Base-by-base conservation (phyloP, 106 monocot species). In the Posidonia australis region DNA sequence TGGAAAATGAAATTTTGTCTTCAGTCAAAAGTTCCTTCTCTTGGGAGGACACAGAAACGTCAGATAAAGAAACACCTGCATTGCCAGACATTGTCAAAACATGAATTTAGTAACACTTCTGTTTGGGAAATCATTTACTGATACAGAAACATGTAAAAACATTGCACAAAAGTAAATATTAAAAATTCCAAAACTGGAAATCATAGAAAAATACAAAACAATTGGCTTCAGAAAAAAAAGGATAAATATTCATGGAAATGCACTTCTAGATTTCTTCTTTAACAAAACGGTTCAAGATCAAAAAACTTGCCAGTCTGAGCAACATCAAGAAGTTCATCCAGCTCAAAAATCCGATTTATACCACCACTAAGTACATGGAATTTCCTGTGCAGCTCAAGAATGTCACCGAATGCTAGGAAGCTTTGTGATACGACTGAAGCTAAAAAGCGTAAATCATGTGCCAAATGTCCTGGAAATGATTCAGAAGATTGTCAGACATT, bases 391-490 rank as follows among this genome's bases (percentile, higher is more conserved):
- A 98, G 71, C 75, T 98, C 96, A 73, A 98, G 90, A 75, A 98
- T 98, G 68, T 98, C 96, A 54, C 96, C 96, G 77, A 98, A 98
- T 58, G 96, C 90, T 22, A 98, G 70, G 73, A 90, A 98, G 44
- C 96, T 90, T 63, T 98, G 96, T 67, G 96, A 87, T 23, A 90
- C 96, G 21, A 90, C 85, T 54, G 87, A 98, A 56, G 96, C 90
- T 58, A 90, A 79, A 83, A 83, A 98, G 23, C 90, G 90, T 51
- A 98, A 52, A 47, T 90, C 96, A 83, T 90, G 96, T 57, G 90
- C 96, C 54, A 98, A 49, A 61, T 98, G 76, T 31, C 96, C 96
- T 98, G 78, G 22, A 61, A 66, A 63, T 62, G 17, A 60, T 64
- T 43, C 21, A 43, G 19, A 31, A 25, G 13, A 30, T 59, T 0